Evolutionary conservation across 2,329 filamentous ascomycete species (phyloP).

Genomic region (Neonectria magnoliae): DNA sequence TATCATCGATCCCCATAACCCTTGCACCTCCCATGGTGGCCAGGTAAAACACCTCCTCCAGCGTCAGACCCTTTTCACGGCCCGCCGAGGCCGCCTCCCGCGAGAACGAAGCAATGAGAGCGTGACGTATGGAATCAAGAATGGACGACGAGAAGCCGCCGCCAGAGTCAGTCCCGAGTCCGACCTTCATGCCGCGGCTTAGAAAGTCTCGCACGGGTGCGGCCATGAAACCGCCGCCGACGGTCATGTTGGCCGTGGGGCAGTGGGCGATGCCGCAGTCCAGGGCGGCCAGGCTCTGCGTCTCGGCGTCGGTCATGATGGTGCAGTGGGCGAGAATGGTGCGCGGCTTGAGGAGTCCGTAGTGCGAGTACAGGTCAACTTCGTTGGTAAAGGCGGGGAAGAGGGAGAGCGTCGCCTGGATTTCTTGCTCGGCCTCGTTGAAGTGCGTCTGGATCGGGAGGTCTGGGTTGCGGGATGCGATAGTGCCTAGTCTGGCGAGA

Average conservation of each 20-base stretch:
- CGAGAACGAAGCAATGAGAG: conserved; percentile 64
- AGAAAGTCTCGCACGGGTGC: conserved; percentile 69
- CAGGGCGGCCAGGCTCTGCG: conserved; percentile 55
- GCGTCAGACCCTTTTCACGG: conserved; percentile 55
- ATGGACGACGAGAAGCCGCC: conserved; percentile 71
- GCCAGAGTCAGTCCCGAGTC: conserved; percentile 71
- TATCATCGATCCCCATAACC: conserved; percentile 64
- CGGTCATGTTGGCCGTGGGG: conserved; percentile 71
- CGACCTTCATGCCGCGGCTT: conserved; percentile 68
- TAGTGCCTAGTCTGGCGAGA: conserved; percentile 63
- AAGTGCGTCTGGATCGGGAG: conserved; percentile 74
- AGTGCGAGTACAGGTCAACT: conserved; percentile 67
- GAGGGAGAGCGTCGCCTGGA: conserved; percentile 61
- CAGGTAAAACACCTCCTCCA: conserved; percentile 67
- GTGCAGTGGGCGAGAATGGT: conserved; percentile 75
- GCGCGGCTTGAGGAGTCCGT: conserved; percentile 62
- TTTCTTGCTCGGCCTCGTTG: conserved; percentile 71
- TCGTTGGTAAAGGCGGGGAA: conserved; percentile 68
- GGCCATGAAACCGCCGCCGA: conserved; percentile 70
- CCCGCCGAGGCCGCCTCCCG: conserved; percentile 54
- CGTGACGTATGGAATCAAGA: conserved; percentile 66
- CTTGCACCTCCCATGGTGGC: conserved; percentile 69
- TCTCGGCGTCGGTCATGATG: conserved; percentile 67
- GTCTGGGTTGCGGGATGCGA: conserved; percentile 58
- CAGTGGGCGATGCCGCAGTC: conserved; percentile 72